Evolutionary conservation across 2,329 filamentous ascomycete genomes (phyloP), one percentile per base, ranked within the genome.

Genomic region (Cyclaneusma minus): DNA sequence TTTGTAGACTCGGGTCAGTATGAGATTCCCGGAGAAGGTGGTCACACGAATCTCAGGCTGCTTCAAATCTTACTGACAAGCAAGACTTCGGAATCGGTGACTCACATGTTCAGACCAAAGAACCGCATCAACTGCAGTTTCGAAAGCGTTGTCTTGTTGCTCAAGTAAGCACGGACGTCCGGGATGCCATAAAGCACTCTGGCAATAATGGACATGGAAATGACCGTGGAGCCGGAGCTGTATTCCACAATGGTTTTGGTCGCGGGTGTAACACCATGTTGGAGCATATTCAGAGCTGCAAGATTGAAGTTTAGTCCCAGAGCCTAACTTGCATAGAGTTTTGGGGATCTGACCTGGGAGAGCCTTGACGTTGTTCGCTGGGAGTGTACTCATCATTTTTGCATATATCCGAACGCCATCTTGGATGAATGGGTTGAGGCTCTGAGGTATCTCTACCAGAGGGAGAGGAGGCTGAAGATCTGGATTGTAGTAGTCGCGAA

Each of bases 331-430:
- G 18, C 38, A 29, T 25, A 21, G 18, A 21, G 32, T 15, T 16
- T n/a, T 22, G 16, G 10, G 11, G 7, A 15, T 6, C 24, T 8
- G 43, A 62, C 62, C 64, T 37, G 69, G 69, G 47, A 76, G 58
- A 3, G 62, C 58, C 41, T 75, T 75, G 36, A 75, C 69, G 24
- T 75, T 75, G 33, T 75, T 66, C 3, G 68, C 64, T 1, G 70
- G 68, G 37, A 68, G 64, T 53, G 64, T 64, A 3, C 64, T 68
- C 59, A 75, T 64, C 64, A 75, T 67, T 48, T 75, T 74, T 19
- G 69, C 68, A 35, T 70, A 73, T 27, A 75, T 69, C 7, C 65
- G 58, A 4, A 75, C 62, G 4, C 64, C 64, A 59, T 73, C 58
- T 14, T 56, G 35, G 12, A 58, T 52, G 34, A 60, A 66, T 3